Evolutionary conservation across 1,284 basidiomycete species (phyloP), one percentile per base, ranked within the genome.

Genomic region (Cutaneotrichosporon cutaneum): DNA sequence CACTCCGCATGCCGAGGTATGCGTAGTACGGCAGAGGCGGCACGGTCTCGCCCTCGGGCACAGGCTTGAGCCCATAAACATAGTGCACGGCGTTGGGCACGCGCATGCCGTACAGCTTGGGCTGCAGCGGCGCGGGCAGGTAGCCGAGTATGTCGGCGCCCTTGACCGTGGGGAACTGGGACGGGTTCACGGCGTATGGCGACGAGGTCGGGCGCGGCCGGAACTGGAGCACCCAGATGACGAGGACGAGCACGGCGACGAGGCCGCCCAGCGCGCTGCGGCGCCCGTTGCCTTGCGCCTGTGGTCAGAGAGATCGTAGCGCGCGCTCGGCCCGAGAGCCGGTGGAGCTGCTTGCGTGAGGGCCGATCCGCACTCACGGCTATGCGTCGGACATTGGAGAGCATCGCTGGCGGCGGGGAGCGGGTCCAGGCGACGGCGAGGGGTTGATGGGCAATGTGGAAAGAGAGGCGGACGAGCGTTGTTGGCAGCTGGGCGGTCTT

Each of bases 21-120:
- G 80, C 79, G 64, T 79, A 81, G 65, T 81, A 82, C 21, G 79
- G 78, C 53, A 81, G 71, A 58, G 77, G 73, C 45, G 76, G 74
- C 24, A 67, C 62, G 10, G 56, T 52, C 36, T 69, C 60, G 0
- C 74, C 77, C 3, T 68, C 63, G 48, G 63, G 32, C 10, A 73
- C 54, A 16, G 72, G 68, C 62, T 78, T 80, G 35, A 80, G 60
- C 1, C 79, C 79, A 60, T 76, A 81, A 4, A 81, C 75, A 60
- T 80, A 80, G 62, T 81, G 80, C 8, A 81, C 70, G 5, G 71
- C 60, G 58, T 80, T 77, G 1, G 79, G 79, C 1, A 79, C 73
- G 10, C 72, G 62, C 72, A 77, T 76, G n/a, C 69, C 69, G 11
- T 36, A 59, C 56, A 57, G 62, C 58, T 74, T 72, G 4, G 75